These are phyloP conservation scores for Schrenkiella parvula DNA, from an alignment of 345 rosid genomes.

Conservation along the genomic window DNA sequence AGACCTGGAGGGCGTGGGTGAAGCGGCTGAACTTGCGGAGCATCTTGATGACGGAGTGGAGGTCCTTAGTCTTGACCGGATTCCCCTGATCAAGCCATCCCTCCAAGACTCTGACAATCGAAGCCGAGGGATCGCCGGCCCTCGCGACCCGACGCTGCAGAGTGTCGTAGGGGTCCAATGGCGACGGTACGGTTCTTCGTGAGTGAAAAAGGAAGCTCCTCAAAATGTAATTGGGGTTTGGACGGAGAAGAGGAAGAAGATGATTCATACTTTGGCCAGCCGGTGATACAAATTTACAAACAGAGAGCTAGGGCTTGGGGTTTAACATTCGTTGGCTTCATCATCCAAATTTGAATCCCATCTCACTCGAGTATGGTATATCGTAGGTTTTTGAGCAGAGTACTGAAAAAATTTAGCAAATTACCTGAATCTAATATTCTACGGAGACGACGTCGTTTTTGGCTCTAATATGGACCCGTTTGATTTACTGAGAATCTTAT, in stretches of 20 bases:
- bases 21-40: slow-evolving; percentile 41
- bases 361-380: too few relatives aligned
- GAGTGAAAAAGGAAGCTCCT: slow-evolving; percentile 10
- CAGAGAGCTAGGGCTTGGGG: neutral
- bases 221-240: neutral
- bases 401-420: too few relatives aligned
- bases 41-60: slow-evolving; percentile 34
- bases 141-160: slow-evolving; percentile 37
- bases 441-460: neutral
- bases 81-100: slow-evolving; percentile 55
- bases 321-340: too few relatives aligned
- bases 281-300: neutral
- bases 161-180: slow-evolving; percentile 25
- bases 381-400: too few relatives aligned
- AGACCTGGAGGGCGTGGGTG: slow-evolving; percentile 55
- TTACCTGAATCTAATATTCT: too few relatives aligned
- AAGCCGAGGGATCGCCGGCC: slow-evolving; percentile 32
- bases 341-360: too few relatives aligned
- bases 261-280: slow-evolving; percentile 7
- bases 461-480: neutral
- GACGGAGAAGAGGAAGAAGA: slow-evolving; percentile 12
- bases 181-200: neutral
- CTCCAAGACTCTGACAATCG: slow-evolving; percentile 39
- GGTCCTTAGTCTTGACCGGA: slow-evolving; percentile 28
- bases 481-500: neutral